Evolutionary conservation across 495 filamentous ascomycete species (phyloP), one percentile per base, ranked within the genome.

Genomic region (Neurospora tetrasperma): DNA sequence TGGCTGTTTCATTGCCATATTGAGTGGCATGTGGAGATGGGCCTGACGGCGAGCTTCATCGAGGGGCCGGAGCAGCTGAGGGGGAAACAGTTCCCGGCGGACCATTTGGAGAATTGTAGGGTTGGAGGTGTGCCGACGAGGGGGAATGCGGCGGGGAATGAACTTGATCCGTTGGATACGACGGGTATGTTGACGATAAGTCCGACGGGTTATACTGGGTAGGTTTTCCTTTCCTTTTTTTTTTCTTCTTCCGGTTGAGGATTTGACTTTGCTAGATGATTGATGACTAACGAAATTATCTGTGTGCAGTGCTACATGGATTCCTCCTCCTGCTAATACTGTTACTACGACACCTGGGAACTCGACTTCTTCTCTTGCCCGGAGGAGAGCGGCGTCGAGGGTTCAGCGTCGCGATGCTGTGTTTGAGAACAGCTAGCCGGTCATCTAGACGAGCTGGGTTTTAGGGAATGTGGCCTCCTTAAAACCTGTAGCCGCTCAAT

Each of bases 1-100:
- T 94, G 89, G 87, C 80, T 94, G 31, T 92, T 94, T 79, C 93
- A 96, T 79, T 94, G 93, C 82, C 91, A 93, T 80, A 86, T 93
- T 39, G 91, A 93, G 83, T 94, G 91, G 90, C 92, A 94, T 77
- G 86, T 93, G 54, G 89, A 87, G 74, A 88, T 88, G 76, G 93
- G 93, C 31, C 85, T 96, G 27, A 88, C 88, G 2, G 90, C 88
- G 18, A 91, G 88, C 10, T 82, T 95, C 40, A 87, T 96, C 76
- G 92, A 94, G 81, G 87, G 86, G 0, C 92, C 92, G 0, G 81
- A 87, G 16, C 81, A 84, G 69, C 76, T 96, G 5, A 86, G 90
- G 76, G 74, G 84, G 16, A 80, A 85, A 18, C 71, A 75, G 84
- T 90, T 97, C 70, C 92, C 93, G 0, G 76, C 84, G 23, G 84